These are phyloP conservation scores for Paramecium sexaurelia DNA, from an alignment of 73 alveolate genomes.

Conservation along the genomic window DNA sequence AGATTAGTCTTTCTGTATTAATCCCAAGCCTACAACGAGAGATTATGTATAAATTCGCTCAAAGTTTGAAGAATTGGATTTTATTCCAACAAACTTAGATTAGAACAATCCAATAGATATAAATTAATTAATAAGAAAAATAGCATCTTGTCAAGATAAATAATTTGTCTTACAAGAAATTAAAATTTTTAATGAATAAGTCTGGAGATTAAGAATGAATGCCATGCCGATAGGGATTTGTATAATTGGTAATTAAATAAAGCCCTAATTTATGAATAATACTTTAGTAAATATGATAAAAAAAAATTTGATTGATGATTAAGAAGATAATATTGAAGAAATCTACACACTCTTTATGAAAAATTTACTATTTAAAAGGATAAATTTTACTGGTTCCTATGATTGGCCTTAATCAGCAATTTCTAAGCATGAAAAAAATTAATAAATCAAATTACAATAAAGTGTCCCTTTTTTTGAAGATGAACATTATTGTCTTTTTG, in stretches of 20 bases:
- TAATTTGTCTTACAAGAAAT: background rate
- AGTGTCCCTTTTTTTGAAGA: background rate
- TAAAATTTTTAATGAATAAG: background rate
- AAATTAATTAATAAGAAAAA: background rate
- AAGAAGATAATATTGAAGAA: background rate
- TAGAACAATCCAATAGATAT: background rate
- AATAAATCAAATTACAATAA: background rate
- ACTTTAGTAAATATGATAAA: background rate
- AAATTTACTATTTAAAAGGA: background rate
- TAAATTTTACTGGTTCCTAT: background rate
- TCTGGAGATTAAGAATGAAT: conserved; percentile 47
- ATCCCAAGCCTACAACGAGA: background rate
- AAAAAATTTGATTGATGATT: background rate
- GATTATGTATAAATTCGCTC: background rate
- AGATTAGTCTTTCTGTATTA: background rate
- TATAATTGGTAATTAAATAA: background rate
- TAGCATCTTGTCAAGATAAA: background rate
- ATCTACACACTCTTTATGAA: background rate
- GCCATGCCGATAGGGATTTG: conserved; percentile 45
- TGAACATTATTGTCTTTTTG: background rate
- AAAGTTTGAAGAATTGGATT: background rate
- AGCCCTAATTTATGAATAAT: background rate
- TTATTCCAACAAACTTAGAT: background rate
- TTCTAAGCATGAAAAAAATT: background rate
- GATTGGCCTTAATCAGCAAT: conserved; percentile 26